Percentiles rank a stretch among this genome's conserved stretches.
Conservation (phyloP, 2,329 filamentous ascomycete species). For the Cadophora gregata region DNA sequence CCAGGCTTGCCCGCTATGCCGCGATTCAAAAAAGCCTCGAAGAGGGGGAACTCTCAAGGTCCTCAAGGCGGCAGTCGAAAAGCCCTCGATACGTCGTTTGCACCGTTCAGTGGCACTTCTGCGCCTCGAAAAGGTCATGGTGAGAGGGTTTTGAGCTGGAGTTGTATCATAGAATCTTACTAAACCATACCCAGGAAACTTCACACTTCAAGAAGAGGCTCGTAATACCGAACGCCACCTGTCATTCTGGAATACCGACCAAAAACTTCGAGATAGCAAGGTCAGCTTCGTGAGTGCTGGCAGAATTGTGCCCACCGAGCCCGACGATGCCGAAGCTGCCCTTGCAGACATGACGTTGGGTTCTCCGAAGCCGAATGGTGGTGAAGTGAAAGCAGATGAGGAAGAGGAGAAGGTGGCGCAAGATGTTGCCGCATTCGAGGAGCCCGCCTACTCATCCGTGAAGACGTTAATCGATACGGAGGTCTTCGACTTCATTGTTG, state of each 20-base stretch:
- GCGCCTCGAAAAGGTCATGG: constrained; percentile 25
- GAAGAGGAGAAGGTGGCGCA: constrained; percentile 6
- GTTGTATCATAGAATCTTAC: background rate
- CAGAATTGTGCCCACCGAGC: constrained; percentile 46
- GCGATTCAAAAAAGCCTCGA: constrained; percentile 29
- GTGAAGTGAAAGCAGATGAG: constrained; percentile 4
- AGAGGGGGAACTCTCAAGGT: constrained; percentile 28
- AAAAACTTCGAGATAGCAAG: constrained; percentile 59
- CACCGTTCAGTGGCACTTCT: constrained; percentile 34
- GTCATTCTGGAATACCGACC: constrained; percentile 52
- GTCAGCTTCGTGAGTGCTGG: constrained; percentile 68
- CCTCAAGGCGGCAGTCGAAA: constrained; percentile 24
- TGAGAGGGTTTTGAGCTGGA: constrained; percentile 25
- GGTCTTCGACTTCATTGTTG: constrained; percentile 44
- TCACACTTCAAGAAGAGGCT: constrained; percentile 60
- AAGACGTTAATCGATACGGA: background rate
- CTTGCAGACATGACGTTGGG: constrained; percentile 38
- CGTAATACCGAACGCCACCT: constrained; percentile 59
- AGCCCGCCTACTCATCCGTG: background rate
- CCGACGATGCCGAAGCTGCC: constrained; percentile 40
- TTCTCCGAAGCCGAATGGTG: constrained; percentile 1
- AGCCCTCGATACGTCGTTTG: constrained; percentile 28
- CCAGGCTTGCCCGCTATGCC: constrained; percentile 29
- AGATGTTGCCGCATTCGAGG: background rate
- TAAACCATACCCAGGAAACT: constrained; percentile 30